Base-by-base conservation (phyloP, 2,329 filamentous ascomycete genomes). In the Bipolaris victoriae region DNA sequence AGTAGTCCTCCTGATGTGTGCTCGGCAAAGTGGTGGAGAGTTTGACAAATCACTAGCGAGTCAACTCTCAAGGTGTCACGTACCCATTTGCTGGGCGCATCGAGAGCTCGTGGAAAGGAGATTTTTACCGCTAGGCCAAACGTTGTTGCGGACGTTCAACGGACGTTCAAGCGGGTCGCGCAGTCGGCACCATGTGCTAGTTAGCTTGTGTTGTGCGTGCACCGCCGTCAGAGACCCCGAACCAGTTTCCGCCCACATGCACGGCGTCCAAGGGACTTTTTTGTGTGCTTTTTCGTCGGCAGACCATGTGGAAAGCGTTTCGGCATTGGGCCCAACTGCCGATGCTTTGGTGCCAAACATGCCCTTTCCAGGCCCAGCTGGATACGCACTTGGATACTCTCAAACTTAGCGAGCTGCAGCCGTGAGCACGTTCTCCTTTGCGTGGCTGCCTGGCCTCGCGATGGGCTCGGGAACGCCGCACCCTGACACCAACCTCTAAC, bases 391-490 rank as follows among this genome's bases (percentile, higher is more conserved):
- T 40, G 35, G 20, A 13, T 10, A 36, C 22, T 50, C 9, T 50
- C 9, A 29, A 29, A 15, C 35, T 37, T 40, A 24, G 37, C 49
- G 47, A 50, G 46, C 52, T 52, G 39, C 52, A 31, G 40, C 48
- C 43, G 31, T 49, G 43, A 33, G 36, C 52, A 59, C 48, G 52
- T 56, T 59, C 24, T 41, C 22, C 29, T 47, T 16, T 56, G 43
- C 43, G 39, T 59, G 52, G 47, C 57, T 54, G 49, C 22, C 39
- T 45, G 52, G 35, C 31, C 37, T 22, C 6, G 43, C 29, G 1
- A 31, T 54, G 35, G 45, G 33, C 20, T 41, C 52, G 49, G 52
- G 57, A 52, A 44, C 53, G 52, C 48, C 52, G 52, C 57, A 52
- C 52, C 46, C 56, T 35, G 24, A 48, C 56, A 51, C 36, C 18